These are phyloP conservation scores for Aspergillus sojae DNA, from an alignment of 2,329 filamentous ascomycete genomes.

Conservation along the genomic window DNA sequence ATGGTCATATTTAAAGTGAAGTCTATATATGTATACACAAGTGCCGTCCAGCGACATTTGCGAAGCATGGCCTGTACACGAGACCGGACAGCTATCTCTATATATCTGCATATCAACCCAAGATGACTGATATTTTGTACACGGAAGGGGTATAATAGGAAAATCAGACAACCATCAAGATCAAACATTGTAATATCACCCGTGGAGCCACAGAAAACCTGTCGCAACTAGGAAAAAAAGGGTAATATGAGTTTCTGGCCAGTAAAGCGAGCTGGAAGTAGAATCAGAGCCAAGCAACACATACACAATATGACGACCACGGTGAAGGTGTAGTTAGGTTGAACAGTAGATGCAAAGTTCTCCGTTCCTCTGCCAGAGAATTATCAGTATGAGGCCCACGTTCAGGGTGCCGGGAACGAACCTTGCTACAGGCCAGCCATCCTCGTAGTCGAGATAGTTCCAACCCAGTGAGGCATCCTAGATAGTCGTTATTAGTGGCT, in stretches of 20 bases:
- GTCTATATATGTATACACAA: not conserved
- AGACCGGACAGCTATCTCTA: not conserved
- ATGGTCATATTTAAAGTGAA: not conserved
- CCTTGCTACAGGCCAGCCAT: conserved; percentile 40
- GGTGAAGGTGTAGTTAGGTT: conserved; percentile 2
- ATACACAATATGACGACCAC: conserved; percentile 19
- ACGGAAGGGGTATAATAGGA: not conserved
- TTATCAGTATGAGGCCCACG: not conserved
- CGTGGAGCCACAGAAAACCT: conserved; percentile 12
- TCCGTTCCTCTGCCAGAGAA: conserved; percentile 8
- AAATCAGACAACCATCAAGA: not conserved
- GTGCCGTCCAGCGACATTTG: not conserved
- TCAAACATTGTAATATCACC: not conserved
- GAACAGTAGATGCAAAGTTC: conserved; percentile 8
- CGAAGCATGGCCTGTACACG: not conserved
- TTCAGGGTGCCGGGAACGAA: conserved; percentile 7
- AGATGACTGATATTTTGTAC: not conserved
- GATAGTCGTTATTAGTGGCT: conserved; percentile 5
- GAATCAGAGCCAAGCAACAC: conserved; percentile 16
- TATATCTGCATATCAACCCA: not conserved
- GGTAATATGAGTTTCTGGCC: conserved; percentile 9
- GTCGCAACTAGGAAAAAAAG: conserved; percentile 11
- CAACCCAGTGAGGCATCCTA: conserved; percentile 42
- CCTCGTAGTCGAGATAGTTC: conserved; percentile 39
- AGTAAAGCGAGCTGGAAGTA: not conserved